Conservation (phyloP, 345 rosid genomes). For the Lepidium aucheri region DNA sequence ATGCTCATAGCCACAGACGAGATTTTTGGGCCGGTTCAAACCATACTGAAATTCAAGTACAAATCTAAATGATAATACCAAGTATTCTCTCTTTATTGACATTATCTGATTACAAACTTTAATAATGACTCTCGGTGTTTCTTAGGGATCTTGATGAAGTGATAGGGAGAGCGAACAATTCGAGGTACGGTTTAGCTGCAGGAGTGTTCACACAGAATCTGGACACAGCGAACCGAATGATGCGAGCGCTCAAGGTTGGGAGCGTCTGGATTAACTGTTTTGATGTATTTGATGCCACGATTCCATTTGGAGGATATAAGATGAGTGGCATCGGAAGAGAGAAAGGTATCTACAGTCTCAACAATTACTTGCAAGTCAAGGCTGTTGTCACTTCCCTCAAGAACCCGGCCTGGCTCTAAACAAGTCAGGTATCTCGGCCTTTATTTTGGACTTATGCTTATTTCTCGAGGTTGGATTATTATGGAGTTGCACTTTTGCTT, state of each 20-base stretch:
- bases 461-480: background rate
- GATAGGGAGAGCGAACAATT: slow-evolving; percentile 51
- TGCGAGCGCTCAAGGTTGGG: slow-evolving; percentile 62
- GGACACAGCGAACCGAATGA: slow-evolving; percentile 67
- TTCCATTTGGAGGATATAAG: slow-evolving; percentile 94
- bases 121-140: slow-evolving; percentile 9
- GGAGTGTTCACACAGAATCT: slow-evolving; percentile 76
- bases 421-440: background rate
- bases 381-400: slow-evolving; percentile 78
- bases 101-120: background rate
- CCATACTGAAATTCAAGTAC: slow-evolving; percentile 83
- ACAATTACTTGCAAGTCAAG: slow-evolving; percentile 81
- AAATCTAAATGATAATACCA: slow-evolving; percentile 1
- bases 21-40: slow-evolving; percentile 93
- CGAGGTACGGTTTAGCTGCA: slow-evolving; percentile 67
- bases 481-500: slow-evolving; percentile 2
- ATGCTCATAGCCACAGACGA: slow-evolving; percentile 88
- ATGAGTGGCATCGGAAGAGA: slow-evolving; percentile 93
- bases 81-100: background rate
- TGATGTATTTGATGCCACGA: slow-evolving; percentile 64
- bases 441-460: background rate
- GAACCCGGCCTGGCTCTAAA: slow-evolving; percentile 85
- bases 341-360: slow-evolving; percentile 73
- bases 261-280: slow-evolving; percentile 81
- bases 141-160: slow-evolving; percentile 71